Base-by-base conservation (phyloP, 176 grass and related monocot species). In the Bothriochloa decipiens region DNA sequence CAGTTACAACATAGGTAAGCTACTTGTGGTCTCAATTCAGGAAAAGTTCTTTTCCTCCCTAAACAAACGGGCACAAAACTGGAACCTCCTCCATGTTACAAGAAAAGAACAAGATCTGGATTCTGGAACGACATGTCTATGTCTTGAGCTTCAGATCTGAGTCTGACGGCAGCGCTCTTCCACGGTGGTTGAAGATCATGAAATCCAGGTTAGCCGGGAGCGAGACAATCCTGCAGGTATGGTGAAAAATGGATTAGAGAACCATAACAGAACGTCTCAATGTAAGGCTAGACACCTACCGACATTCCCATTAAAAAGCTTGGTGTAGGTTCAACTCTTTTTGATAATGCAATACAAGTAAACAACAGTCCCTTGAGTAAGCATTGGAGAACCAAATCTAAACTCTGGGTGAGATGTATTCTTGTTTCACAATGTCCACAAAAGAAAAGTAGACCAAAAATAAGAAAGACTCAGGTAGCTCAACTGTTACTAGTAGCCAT, bases 151-250 rank as follows among this genome's bases (percentile, higher is more conserved):
- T 99, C 68, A 92, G 85, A 29, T 91, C 86, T 25, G 77, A 6
- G 18, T 96, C 86, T 8, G 91, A 72, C 8, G 88, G 89, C n/a
- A 99, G 63, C 11, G 91, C 84, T 39, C 72, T 86, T 67, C 91
- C 89, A 1, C 96, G 90, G 82, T 99, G 96, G 77, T 99, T 99
- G 88, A 99, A 99, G 76, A 88, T 91, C 91, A 99, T 96, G 75
- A 99, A 99, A 77, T 99, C 96, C 86, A 99, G 43, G 85, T 99
- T 96, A 28, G 86, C 78, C 3, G 96, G 93, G 61, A 94, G 86
- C 0, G 89, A 96, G 27, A 96, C 91, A 7, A 99, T 87, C 96
- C 93, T 96, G 89, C 78, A 70, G 68, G 40, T 25, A 76, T 65
- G 1, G 67, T 82, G 18, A 43, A 5, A 7, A 10, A 13, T 1